Evolutionary conservation across 164 flowering plant species (phyloP), one percentile per base, ranked within the genome.

Genomic region (Kalanchoe fedtschenkoi): DNA sequence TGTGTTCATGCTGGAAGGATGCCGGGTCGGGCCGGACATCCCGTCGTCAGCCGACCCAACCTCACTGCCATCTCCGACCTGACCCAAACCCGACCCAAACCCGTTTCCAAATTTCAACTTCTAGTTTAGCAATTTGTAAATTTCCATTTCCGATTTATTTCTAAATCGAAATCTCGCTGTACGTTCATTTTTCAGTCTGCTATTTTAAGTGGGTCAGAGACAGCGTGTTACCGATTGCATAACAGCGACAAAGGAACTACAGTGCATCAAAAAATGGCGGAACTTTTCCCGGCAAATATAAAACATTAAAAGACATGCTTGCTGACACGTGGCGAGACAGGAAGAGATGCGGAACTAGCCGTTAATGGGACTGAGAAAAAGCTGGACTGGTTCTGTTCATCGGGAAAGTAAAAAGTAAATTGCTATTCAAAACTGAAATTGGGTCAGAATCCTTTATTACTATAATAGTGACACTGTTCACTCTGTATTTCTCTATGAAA

Each of bases 1-100:
- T 37, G 92, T 93, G 21, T 90, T 90, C 87, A 93, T 93, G 99
- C 86, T 93, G 11, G 97, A 93, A 74, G 99, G 99, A 4, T 90
- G 99, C 61, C 81, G 97, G 11, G 86, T 83, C 26, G 96, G 97
- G 0, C 89, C 89, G 17, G 99, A 93, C 21, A 65, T 85, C 58
- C 86, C 90, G 5, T 84, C 96, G 5, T 84, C 95, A n/a, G 84
- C 87, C 16, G 93, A 82, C 69, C 93, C 89, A 32, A 85, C 95
- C 21, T 72, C 90, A 8, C 86, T 77, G 19, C 91, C 77, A 2
- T 91, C 96, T 0, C 95, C 96, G 0, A 79, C 87, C 0, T 83
- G 61, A 75, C 21, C 10, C n/a, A n/a, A n/a, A n/a, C n/a, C n/a
- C n/a, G n/a, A n/a, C n/a, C n/a, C n/a, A n/a, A n/a, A n/a, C n/a